Conservation (phyloP, 345 rosid genomes). For the Gossypium bickii region DNA sequence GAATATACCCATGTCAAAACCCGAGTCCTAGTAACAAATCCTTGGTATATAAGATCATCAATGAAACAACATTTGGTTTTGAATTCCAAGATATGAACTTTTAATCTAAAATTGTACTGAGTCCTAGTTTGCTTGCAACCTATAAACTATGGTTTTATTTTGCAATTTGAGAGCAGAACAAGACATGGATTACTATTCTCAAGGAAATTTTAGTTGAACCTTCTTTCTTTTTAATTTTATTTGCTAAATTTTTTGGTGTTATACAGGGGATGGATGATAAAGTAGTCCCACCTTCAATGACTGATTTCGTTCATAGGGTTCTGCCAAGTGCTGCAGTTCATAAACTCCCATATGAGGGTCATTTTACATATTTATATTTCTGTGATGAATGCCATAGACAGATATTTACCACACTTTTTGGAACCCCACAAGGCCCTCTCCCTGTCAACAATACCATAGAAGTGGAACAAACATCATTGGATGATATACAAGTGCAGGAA, state of each 20-base stretch:
- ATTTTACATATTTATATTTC: conserved; percentile 55
- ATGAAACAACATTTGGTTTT: neutral
- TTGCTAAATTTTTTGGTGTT: neutral
- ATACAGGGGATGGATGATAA: conserved; percentile 64
- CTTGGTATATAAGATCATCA: neutral
- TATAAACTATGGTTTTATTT: neutral
- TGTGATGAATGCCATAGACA: conserved; percentile 73
- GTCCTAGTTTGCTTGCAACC: neutral
- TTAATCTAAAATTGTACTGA: neutral
- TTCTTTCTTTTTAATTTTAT: neutral
- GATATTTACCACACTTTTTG: conserved; percentile 59
- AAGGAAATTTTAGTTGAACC: neutral
- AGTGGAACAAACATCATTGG: conserved; percentile 25
- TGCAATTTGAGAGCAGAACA: neutral
- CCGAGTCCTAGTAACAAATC: neutral
- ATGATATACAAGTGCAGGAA: conserved; percentile 19
- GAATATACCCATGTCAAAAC: neutral
- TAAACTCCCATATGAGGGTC: conserved; percentile 71
- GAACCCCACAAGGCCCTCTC: conserved; percentile 52
- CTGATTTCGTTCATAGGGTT: conserved; percentile 62
- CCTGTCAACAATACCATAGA: conserved; percentile 15
- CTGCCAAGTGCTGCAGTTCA: conserved; percentile 68
- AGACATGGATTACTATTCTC: neutral
- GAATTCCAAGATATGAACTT: neutral
- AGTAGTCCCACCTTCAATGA: conserved; percentile 67